phyloP scores from a whole-genome alignment of 225 moss, liverwort and hornwort species.

The Marchantia polymorpha region DNA sequence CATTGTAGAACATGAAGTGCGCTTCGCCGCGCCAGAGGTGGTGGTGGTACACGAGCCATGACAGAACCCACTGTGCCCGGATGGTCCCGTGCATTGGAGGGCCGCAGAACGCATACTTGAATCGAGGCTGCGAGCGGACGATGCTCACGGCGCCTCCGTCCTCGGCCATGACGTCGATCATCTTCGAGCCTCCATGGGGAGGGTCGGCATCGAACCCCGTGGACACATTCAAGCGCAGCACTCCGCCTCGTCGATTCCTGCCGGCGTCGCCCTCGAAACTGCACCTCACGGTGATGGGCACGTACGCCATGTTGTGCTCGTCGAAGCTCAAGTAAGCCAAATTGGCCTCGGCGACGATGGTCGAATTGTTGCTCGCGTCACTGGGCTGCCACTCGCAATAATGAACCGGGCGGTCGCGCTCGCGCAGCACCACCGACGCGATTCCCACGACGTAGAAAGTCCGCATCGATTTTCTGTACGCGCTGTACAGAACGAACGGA shows the following conservation, averaged over 20 bases:
- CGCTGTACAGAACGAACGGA: constrained; percentile 58
- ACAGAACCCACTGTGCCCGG: constrained; percentile 38
- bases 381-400: constrained; percentile 50
- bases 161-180: constrained; percentile 44
- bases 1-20: constrained; percentile 56
- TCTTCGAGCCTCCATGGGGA: constrained; percentile 2
- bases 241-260: constrained; percentile 46
- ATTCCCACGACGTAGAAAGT: constrained; percentile 51
- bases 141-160: constrained; percentile 33
- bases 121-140: background rate
- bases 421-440: constrained; percentile 40
- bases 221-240: constrained; percentile 51
- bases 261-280: constrained; percentile 44
- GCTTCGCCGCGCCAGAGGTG: constrained; percentile 46
- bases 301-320: constrained; percentile 49
- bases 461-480: constrained; percentile 49
- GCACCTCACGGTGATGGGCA: constrained; percentile 47
- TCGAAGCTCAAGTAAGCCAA: constrained; percentile 41
- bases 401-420: constrained; percentile 37
- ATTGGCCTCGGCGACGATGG: constrained; percentile 22
- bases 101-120: constrained; percentile 58
- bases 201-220: constrained; percentile 22
- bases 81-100: constrained; percentile 46
- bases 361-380: constrained; percentile 4
- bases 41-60: constrained; percentile 56